Base-by-base conservation (phyloP, 2,329 filamentous ascomycete species). In the Parastagonospora nodorum region DNA sequence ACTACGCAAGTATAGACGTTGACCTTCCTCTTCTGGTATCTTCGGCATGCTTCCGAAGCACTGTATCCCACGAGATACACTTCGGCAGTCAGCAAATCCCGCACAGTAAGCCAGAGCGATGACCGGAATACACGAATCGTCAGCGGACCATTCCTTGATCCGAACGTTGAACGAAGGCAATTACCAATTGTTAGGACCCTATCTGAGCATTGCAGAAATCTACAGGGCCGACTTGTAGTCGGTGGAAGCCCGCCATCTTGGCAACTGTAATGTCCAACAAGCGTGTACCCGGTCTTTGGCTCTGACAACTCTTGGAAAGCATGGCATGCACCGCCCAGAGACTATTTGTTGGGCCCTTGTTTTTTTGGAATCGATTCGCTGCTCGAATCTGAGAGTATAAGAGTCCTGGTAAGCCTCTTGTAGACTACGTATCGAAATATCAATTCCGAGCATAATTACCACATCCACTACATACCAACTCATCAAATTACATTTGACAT, bases 251-350 rank as follows among this genome's bases (percentile, higher is more conserved):
- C 49, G 42, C 38, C 29, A 11, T 42, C 53, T 48, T 46, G 40
- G 31, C 37, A 10, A 39, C 40, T 27, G 15, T 29, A 30, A 8
- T 15, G 29, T 42, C 14, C 27, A 42, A 27, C 14, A 24, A 47
- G 35, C 38, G 31, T 53, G 48, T 24, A 42, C 48, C 48, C 39
- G 48, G 38, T 42, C 41, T 30, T 50, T 45, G 50, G 49, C 28
- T 15, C 11, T 27, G 16, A 31, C 37, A 50, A 35, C 38, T 58
- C 58, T 60, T 58, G 60, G 60, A 57, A 57, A 48, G 15, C 56
- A 52, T 58, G 60, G 54, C 60, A 44, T 28, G 35, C 36, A 50
- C 5, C 41, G 35, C 8, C 7, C 12, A 7, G 30, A 24, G 33
- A 9, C 11, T 37, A 2, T 37, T 33, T 16, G 12, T 27, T 24